Evolutionary conservation across 1,284 basidiomycete species (phyloP), one percentile per base, ranked within the genome.

Genomic region (Agroathelia rolfsii): DNA sequence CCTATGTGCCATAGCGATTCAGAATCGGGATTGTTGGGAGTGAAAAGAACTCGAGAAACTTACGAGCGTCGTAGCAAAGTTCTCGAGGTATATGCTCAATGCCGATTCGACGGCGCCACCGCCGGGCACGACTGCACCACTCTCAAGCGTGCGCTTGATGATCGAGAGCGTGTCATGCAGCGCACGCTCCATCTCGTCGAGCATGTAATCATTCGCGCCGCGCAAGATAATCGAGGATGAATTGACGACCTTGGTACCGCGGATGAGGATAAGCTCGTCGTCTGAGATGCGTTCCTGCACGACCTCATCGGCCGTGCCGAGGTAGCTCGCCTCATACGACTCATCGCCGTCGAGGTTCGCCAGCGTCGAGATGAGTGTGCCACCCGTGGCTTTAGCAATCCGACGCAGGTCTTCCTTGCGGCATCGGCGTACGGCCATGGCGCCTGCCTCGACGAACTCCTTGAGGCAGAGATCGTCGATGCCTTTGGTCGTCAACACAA

Each of bases 131-230:
- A 98, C 93, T 10, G 82, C 66, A 6, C 94, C 94, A 47, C 88
- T 93, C 67, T 99, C 95, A 33, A 98, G 66, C 3, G 95, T 98
- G 37, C 95, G 76, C 66, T 99, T 99, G 64, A 98, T 88, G 47
- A 97, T 77, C 25, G 84, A 93, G 36, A 98, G 61, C 1, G 88
- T 86, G 58, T 99, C 95, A 55, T 99, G 95, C 46, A 99, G 59
- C 1, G 90, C 80, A 21, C 95, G 71, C 64, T 99, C 95, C 95
- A 98, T 98, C 68, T 99, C 95, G 58, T 99, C 95, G 44, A 98
- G 65, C 83, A 98, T 89, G 59, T 96, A 98, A 61, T 99, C 95
- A 60, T 98, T 99, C 24, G 95, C 95, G 36, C 95, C 95, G 38
- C 95, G 77, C 41, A 99, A 65, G 39, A 98, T 77, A 52, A 99